Conservation (phyloP, 257 asterid genomes). For the Phtheirospermum japonicum region DNA sequence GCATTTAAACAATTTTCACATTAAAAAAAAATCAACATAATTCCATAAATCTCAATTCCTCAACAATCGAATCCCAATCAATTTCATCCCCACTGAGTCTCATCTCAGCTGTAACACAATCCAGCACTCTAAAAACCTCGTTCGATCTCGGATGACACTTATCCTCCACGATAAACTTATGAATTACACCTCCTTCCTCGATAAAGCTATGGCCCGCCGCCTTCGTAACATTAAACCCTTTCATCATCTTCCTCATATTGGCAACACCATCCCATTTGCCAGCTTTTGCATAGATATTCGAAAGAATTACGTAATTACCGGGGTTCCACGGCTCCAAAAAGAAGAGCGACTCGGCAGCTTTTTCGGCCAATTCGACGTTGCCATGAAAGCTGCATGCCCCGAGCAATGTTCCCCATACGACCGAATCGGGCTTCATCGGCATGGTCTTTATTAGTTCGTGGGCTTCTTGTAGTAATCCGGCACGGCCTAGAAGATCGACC, state of each 20-base stretch:
- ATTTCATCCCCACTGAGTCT: constrained; percentile 26
- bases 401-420: constrained; percentile 79
- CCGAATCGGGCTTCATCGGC: constrained; percentile 88
- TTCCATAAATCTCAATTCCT: constrained; percentile 29
- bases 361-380: constrained; percentile 66
- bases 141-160: constrained; percentile 52
- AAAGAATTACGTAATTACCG: constrained; percentile 82
- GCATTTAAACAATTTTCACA: not conserved
- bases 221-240: constrained; percentile 53
- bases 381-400: constrained; percentile 88
- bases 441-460: constrained; percentile 50
- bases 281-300: constrained; percentile 71
- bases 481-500: constrained; percentile 88
- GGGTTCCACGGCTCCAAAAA: constrained; percentile 73
- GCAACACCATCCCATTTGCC: constrained; percentile 71
- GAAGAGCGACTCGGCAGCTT: constrained; percentile 60
- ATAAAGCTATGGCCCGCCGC: constrained; percentile 83
- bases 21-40: constrained; percentile 15
- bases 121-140: constrained; percentile 47
- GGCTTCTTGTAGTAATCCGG: constrained; percentile 63
- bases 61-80: constrained; percentile 33
- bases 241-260: constrained; percentile 69
- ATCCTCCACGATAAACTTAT: constrained; percentile 75
- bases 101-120: constrained; percentile 45
- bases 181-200: constrained; percentile 71